Evolutionary conservation across 1,284 basidiomycete genomes (phyloP), one percentile per base, ranked within the genome.

Genomic region (Rhodotorula sp.): DNA sequence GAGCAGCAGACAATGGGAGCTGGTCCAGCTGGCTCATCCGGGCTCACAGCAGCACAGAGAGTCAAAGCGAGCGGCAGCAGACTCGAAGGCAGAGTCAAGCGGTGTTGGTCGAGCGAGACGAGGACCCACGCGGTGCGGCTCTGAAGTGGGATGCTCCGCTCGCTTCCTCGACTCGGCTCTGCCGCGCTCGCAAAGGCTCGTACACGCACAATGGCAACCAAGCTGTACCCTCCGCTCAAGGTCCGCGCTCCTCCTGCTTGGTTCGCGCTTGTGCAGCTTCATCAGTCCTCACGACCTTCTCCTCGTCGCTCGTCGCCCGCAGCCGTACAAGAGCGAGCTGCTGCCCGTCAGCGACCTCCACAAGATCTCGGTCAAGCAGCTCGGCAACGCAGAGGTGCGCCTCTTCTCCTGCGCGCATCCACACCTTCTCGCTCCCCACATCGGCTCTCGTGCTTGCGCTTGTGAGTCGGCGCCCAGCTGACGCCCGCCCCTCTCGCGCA

Each of bases 261-360:
- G 14, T 10, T 12, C 27, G 25, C 21, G 42, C n/a, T 23, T 14
- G 4, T 42, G 23, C 17, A 42, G 49, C 23, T 41, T 53, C 48
- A 12, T 4, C 53, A 25, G 7, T 7, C 53, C 25, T 12, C 48
- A 9, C 44, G 44, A 44, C 19, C 42, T 41, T 23, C 23, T 21
- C 41, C 41, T 5, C 16, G 23, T 12, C 10, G 19, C 19, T 50
- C 49, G 9, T 12, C 41, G 21, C 25, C 7, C 19, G 23, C 70
- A 75, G 72, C 70, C 74, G 3, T 76, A 64, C 73, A 71, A 76
- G 53, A 44, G 61, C 14, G 70, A 76, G 55, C 46, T 72, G 27
- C 34, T 76, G 17, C 25, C 60, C 25, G 75, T 84, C 77, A 67
- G 56, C 23, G 59, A 74, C 50, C 58, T 70, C n/a, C 79, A 80